Percentiles rank a stretch among this genome's conserved stretches.
Conservation (phyloP, 768 basidiomycete species). For the Rhodotorula taiwanensis region DNA sequence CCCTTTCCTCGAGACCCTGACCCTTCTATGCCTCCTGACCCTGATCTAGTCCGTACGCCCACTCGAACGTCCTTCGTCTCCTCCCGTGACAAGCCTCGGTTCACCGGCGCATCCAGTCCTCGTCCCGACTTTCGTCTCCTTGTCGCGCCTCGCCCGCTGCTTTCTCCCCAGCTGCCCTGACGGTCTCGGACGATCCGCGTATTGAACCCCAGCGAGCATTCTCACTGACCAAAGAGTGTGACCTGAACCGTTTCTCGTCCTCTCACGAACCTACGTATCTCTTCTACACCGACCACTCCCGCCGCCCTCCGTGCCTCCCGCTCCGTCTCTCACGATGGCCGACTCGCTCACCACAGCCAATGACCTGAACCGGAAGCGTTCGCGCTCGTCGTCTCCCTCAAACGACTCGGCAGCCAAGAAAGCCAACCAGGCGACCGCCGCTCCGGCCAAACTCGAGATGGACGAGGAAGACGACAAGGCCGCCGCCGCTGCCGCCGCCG, state of each 20-base stretch:
- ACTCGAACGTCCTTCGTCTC: no score
- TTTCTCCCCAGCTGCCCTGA: no score
- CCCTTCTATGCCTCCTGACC: no score
- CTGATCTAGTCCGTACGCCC: no score
- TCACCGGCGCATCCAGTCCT: neutral
- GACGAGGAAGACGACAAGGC: neutral
- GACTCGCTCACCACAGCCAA: conserved; percentile 26
- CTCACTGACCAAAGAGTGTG: no score
- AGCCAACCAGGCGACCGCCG: conserved; percentile 24
- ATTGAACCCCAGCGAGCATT: no score
- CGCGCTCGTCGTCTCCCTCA: conserved; percentile 36
- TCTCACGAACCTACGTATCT: neutral
- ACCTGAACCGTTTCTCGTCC: no score
- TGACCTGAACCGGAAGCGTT: conserved; percentile 37
- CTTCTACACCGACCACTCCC: no score
- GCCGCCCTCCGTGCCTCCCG: no score
- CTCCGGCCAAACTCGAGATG: conserved; percentile 9
- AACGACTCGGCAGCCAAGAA: conserved; percentile 32
- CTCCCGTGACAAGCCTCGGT: no score
- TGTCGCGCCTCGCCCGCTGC: neutral
- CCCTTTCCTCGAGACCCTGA: neutral
- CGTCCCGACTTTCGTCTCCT: neutral
- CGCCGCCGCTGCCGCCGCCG: neutral
- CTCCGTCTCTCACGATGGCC: conserved; percentile 6
- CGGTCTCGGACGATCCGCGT: no score